phyloP scores from a whole-genome alignment of 179 eudicot species.

The Camellia oleifera region DNA sequence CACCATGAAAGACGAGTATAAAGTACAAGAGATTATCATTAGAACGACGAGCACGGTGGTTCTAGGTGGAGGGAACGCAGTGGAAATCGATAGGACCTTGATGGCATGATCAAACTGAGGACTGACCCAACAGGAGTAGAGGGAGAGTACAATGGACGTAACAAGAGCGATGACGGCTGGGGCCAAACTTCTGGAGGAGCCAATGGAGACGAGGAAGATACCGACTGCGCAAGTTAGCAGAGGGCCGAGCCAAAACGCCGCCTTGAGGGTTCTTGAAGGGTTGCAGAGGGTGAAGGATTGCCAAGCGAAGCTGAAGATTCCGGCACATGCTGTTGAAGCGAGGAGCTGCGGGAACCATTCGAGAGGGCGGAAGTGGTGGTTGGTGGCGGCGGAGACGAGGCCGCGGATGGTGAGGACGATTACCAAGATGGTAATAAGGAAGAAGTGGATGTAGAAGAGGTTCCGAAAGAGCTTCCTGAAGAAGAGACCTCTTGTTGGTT shows the following conservation, averaged over 20 bases:
- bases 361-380: conserved; percentile 14
- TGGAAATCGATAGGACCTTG: conserved; percentile 34
- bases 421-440: conserved; percentile 9
- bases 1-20: conserved; percentile 39
- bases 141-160: conserved; percentile 35
- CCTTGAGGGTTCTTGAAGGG: conserved; percentile 34
- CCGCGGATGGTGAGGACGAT: conserved; percentile 19
- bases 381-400: not conserved
- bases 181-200: conserved; percentile 41
- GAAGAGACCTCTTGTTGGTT: conserved; percentile 2
- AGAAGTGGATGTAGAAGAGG: conserved; percentile 20
- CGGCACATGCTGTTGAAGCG: conserved; percentile 35
- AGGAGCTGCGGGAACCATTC: conserved; percentile 16
- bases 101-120: conserved; percentile 42
- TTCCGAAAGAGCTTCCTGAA: conserved; percentile 17
- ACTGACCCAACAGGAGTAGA: conserved; percentile 61
- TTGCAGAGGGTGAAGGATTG: conserved; percentile 23
- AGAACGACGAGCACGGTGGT: conserved; percentile 17
- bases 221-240: conserved; percentile 50
- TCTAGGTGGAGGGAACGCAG: conserved; percentile 24
- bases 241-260: conserved; percentile 65
- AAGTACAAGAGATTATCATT: conserved; percentile 9
- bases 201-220: conserved; percentile 36
- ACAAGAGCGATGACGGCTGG: conserved; percentile 39
- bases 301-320: conserved; percentile 33